Base-by-base conservation (phyloP, 768 basidiomycete genomes). In the Candolleomyces eurysporus region DNA sequence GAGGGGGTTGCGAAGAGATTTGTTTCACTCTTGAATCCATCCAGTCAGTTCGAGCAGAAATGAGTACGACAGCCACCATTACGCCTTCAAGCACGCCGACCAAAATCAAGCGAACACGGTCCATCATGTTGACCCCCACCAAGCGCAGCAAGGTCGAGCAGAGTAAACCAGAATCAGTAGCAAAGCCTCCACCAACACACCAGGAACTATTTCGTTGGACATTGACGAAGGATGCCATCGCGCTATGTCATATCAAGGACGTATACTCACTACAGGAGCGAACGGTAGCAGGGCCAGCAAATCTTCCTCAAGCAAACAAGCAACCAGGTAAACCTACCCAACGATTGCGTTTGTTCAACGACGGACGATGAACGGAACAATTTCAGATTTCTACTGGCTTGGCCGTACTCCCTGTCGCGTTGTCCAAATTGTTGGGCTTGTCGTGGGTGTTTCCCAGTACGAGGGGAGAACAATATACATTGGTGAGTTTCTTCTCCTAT, bases 391-490 rank as follows among this genome's bases (percentile, higher is more conserved):
- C 64, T 91, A 80, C 69, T 88, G 88, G 88, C 73, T 93, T 16
- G 88, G 89, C 10, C 74, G 85, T 17, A 78, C 88, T 1, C 91
- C 91, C 3, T 92, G 90, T 71, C 77, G 90, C 14, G 84, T 73
- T 2, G 85, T 90, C 17, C 71, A 75, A 42, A 67, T 91, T 3
- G 78, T 87, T 17, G 91, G 87, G 1, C 70, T 91, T 56, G 72
- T 92, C 4, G 86, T 92, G 1, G 90, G 84, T 2, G 71, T 89
- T 7, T 79, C 82, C 50, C 71, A 77, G 0, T 87, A 83, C 61
- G 89, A 91, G 64, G 80, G 77, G 63, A 81, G 83, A 42, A 75
- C 84, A 16, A 65, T 86, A 1, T 91, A 91, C 69, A 79, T 82
- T 0, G 66, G 91, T 89, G 63, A 64, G 80, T 65, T 31, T 42